Evolutionary conservation across 805 yeast genomes (phyloP).

Genomic region (Diddensiella caesifluorescens): DNA sequence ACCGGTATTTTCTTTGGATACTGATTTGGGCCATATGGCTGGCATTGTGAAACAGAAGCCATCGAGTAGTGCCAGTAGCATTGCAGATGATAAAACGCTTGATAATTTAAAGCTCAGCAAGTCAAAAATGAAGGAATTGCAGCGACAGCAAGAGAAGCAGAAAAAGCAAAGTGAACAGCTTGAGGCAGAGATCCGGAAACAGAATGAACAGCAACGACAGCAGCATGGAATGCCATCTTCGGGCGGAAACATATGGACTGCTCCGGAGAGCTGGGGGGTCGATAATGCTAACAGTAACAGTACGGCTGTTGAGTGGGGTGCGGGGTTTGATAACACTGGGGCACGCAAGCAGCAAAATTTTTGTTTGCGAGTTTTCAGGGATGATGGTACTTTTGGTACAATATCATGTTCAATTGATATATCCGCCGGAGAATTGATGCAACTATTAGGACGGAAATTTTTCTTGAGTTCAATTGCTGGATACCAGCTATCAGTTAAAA

Average conservation of each 20-base stretch:
- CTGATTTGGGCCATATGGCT: slow-evolving; percentile 46
- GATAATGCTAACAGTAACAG: slow-evolving; percentile 1
- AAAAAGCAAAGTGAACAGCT: slow-evolving; percentile 12
- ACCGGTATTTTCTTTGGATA: slow-evolving; percentile 33
- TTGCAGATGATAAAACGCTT: slow-evolving; percentile 1
- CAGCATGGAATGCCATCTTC: background rate
- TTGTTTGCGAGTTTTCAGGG: slow-evolving; percentile 66
- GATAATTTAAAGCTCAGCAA: slow-evolving; percentile 1
- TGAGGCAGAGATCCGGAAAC: slow-evolving; percentile 19
- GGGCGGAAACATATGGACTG: too few species aligned
- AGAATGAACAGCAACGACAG: slow-evolving; percentile 1
- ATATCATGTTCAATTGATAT: slow-evolving; percentile 74
- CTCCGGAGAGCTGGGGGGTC: slow-evolving; percentile 29
- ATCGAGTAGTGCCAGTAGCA: background rate
- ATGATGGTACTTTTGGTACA: slow-evolving; percentile 81
- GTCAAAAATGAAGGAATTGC: slow-evolving; percentile 1
- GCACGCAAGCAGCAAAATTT: slow-evolving; percentile 15
- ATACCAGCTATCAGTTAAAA: slow-evolving; percentile 66
- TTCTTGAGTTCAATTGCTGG: slow-evolving; percentile 65
- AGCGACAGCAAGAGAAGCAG: slow-evolving; percentile 3
- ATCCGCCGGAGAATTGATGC: slow-evolving; percentile 68
- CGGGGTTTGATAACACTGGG: slow-evolving; percentile 19
- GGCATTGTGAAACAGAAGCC: slow-evolving; percentile 37
- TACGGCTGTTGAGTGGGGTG: slow-evolving; percentile 24
- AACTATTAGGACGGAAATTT: slow-evolving; percentile 69